Conservation (phyloP, 352 stramenopile genomes). For the Phytophthora lateralis region DNA sequence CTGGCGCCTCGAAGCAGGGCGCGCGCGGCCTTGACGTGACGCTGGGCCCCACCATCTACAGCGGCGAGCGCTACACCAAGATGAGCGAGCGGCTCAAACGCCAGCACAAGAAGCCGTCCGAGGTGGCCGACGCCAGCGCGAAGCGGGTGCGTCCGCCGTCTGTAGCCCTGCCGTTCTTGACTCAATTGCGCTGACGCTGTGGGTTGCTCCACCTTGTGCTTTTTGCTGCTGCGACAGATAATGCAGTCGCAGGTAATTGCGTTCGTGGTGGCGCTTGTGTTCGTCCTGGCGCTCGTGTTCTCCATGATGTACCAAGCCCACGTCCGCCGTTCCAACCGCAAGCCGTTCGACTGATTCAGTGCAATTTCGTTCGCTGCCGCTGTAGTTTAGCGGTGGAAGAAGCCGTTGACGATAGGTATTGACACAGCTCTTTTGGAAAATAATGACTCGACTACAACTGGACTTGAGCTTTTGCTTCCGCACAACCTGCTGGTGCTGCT, state of each 20-base stretch:
- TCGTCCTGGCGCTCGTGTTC: conserved; percentile 58
- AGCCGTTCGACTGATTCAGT: conserved; percentile 28
- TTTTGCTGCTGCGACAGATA: conserved; percentile 39
- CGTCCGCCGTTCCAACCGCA: conserved; percentile 32
- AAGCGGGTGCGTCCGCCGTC: conserved; percentile 37
- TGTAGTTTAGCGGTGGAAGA: conserved; percentile 14
- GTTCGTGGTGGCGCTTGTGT: conserved; percentile 58
- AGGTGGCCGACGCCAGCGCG: conserved; percentile 44
- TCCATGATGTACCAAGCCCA: conserved; percentile 63
- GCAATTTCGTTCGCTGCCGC: background rate
- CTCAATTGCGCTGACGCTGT: conserved; percentile 7
- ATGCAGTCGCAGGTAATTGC: conserved; percentile 64
- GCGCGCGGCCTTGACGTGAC: conserved; percentile 50
- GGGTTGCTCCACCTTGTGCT: conserved; percentile 5
- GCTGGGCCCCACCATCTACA: conserved; percentile 82
- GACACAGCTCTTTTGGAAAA: background rate
- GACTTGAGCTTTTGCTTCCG: conserved; percentile 10
- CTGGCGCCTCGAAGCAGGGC: conserved; percentile 38
- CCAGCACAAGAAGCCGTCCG: conserved; percentile 54
- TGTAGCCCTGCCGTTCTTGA: background rate
- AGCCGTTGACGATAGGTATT: conserved; percentile 7
- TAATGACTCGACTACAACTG: conserved; percentile 10
- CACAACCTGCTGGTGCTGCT: conserved; percentile 10
- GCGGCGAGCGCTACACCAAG: conserved; percentile 82
- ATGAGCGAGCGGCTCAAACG: conserved; percentile 83